phyloP scores from a whole-genome alignment of 768 basidiomycete genomes.

The Candolleomyces efflorescens region DNA sequence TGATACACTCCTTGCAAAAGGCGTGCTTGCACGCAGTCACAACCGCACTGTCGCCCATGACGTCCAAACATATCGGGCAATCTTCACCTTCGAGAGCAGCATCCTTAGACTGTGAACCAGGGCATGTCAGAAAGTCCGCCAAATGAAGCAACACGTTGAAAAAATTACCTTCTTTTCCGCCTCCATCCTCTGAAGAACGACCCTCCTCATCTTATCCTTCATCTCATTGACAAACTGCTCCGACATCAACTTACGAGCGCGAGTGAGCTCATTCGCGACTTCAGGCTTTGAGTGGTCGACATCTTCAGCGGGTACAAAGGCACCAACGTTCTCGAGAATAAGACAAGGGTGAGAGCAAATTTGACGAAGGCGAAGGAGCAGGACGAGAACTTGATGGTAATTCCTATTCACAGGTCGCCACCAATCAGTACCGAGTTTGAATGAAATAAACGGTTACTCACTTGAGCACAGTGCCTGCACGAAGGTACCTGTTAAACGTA shows the following conservation, averaged over 20 bases:
- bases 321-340: constrained; percentile 51
- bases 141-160: background rate
- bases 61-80: constrained; percentile 67
- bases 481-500: constrained; percentile 59
- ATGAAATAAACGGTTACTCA: constrained; percentile 16
- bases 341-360: constrained; percentile 66
- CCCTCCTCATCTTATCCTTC: constrained; percentile 41
- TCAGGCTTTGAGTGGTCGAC: constrained; percentile 25
- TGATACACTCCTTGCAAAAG: constrained; percentile 60
- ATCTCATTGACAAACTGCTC: constrained; percentile 47
- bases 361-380: constrained; percentile 56
- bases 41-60: constrained; percentile 41
- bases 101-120: constrained; percentile 35
- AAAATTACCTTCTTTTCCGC: constrained; percentile 49
- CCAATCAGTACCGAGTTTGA: background rate
- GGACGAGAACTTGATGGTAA: constrained; percentile 49
- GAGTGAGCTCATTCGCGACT: constrained; percentile 37
- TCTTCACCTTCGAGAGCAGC: constrained; percentile 50
- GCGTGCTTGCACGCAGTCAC: constrained; percentile 58
- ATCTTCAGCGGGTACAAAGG: constrained; percentile 40
- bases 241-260: constrained; percentile 41
- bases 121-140: background rate
- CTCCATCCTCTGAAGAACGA: constrained; percentile 37
- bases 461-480: constrained; percentile 67
- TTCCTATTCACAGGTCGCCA: constrained; percentile 30